Base-by-base conservation (phyloP, 2,329 filamentous ascomycete genomes). In the Esteya vermicola region DNA sequence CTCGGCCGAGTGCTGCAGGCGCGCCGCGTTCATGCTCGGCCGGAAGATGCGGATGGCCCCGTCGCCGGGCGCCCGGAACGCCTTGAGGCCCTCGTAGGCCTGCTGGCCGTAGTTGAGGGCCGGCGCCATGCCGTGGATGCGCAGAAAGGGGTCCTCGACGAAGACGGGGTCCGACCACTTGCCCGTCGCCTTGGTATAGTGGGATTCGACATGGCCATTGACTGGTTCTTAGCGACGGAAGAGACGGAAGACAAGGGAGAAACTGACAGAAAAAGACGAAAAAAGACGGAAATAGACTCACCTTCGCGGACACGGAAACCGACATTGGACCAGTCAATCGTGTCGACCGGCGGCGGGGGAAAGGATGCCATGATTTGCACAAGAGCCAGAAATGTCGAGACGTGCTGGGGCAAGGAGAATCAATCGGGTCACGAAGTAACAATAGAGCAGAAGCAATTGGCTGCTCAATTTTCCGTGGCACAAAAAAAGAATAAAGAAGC, bases 1-100 rank as follows among this genome's bases (percentile, higher is more conserved):
- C 38, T 75, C 75, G 33, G 85, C 85, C 13, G 83, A 91, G 65
- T 86, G 78, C 56, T 85, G 81, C 68, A 96, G 75, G 44, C 89
- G 84, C 32, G 64, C 61, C 28, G 88, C 91, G 58, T 96, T 96
- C 55, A 80, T 77, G 53, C 79, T 71, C 0, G 89, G 84, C 5
- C 89, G 81, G 75, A 96, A 96, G 58, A 96, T 75, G 56, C 78
- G 75, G 63, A 96, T 88, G 44, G 63, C 61, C 44, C 67, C 57
- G 57, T 81, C 75, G 43, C 71, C 65, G 16, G 85, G 82, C 3
- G 70, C 67, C 47, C 89, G 85, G 72, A 95, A 95, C 41, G 89
- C 88, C 62, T 96, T 96, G 57, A 96, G 77, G n/a, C 91, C 91
- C 59, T 98, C 91, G 67, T 93, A 98, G 52, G 85, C 89, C 65